These are phyloP conservation scores for Cercospora sesami DNA, from an alignment of 2,329 filamentous ascomycete genomes.

Conservation along the genomic window DNA sequence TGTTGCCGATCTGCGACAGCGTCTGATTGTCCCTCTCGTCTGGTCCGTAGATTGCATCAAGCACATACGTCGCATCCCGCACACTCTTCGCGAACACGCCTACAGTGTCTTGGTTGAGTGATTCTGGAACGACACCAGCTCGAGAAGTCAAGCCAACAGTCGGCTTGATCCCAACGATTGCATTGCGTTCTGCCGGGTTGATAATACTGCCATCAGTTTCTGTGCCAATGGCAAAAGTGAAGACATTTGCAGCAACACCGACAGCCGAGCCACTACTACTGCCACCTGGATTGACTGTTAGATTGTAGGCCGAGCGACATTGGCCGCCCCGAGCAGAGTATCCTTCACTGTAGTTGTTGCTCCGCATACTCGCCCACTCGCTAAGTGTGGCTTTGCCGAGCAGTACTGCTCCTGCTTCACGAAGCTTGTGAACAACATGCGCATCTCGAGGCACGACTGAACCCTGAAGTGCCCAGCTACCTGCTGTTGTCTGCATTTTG, in stretches of 20 bases:
- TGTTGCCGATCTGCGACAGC: slow-evolving; percentile 55
- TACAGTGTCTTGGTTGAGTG: slow-evolving; percentile 66
- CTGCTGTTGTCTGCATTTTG: slow-evolving; percentile 72
- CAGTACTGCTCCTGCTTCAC: slow-evolving; percentile 66
- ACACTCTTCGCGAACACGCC: slow-evolving; percentile 68
- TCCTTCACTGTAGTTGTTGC: slow-evolving; percentile 66
- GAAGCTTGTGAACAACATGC: slow-evolving; percentile 60
- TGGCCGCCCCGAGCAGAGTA: slow-evolving; percentile 67
- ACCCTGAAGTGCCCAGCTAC: slow-evolving; percentile 66
- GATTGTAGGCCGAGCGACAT: slow-evolving; percentile 65
- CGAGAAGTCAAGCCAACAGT: slow-evolving; percentile 72
- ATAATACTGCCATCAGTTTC: slow-evolving; percentile 72
- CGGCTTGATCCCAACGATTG: slow-evolving; percentile 71
- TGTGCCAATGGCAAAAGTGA: slow-evolving; percentile 67
- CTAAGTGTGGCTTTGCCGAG: slow-evolving; percentile 70
- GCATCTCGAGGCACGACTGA: slow-evolving; percentile 68
- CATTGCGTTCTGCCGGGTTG: slow-evolving; percentile 68
- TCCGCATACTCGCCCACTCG: slow-evolving; percentile 74
- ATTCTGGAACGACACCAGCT: slow-evolving; percentile 60
- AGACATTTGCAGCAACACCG: slow-evolving; percentile 63
- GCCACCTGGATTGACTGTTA: slow-evolving; percentile 67
- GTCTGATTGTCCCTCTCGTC: slow-evolving; percentile 69
- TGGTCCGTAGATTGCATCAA: slow-evolving; percentile 67
- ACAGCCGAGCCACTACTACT: slow-evolving; percentile 67
- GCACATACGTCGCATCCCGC: slow-evolving; percentile 64